Evolutionary conservation across 2,329 filamentous ascomycete genomes (phyloP).

Genomic region (Colletotrichum sojae): DNA sequence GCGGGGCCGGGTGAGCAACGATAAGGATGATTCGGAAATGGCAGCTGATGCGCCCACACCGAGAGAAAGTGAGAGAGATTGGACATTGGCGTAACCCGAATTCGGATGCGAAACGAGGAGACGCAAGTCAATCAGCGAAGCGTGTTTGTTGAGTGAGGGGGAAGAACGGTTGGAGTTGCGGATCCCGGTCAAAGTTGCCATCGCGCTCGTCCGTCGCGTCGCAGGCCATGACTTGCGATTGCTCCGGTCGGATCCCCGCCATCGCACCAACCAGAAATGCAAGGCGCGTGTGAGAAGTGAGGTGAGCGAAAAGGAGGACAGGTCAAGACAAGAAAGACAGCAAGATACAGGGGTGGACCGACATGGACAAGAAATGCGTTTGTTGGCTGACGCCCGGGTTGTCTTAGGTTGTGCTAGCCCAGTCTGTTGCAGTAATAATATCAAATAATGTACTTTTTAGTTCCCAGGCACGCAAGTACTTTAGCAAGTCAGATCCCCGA

Average conservation of each 20-base stretch:
- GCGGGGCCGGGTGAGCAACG: neutral
- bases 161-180: slow-evolving; percentile 13
- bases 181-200: slow-evolving; percentile 16
- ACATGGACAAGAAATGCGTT: slow-evolving; percentile 30
- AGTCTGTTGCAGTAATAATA: slow-evolving; percentile 30
- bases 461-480: too few species aligned
- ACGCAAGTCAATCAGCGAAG: neutral
- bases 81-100: slow-evolving; percentile 15
- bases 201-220: slow-evolving; percentile 15
- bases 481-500: slow-evolving; percentile 4
- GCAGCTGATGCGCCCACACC: slow-evolving; percentile 3
- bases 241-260: slow-evolving; percentile 19
- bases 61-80: neutral
- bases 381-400: slow-evolving; percentile 29
- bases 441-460: slow-evolving; percentile 11
- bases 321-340: neutral
- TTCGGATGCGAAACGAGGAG: slow-evolving; percentile 25
- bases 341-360: slow-evolving; percentile 19
- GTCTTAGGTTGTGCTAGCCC: slow-evolving; percentile 35
- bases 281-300: neutral
- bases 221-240: slow-evolving; percentile 17
- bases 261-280: neutral
- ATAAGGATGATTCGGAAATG: slow-evolving; percentile 4
- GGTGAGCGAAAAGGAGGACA: neutral
- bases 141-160: slow-evolving; percentile 3